Conservation (phyloP, 768 basidiomycete genomes). For the Collybia nuda region DNA sequence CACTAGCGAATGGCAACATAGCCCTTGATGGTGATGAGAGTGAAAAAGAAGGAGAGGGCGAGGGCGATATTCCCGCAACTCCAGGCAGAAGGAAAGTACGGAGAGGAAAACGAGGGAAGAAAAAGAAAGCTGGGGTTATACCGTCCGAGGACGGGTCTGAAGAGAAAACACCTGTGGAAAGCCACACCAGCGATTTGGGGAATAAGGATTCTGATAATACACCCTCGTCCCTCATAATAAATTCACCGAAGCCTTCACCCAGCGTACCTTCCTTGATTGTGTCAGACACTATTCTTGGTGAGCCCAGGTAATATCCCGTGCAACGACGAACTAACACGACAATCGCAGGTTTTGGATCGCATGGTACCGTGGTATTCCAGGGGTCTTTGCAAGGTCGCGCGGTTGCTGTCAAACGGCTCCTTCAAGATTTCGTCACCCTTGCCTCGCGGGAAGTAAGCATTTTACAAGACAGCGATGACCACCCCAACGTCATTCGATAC, state of each 20-base stretch:
- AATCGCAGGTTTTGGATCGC: slow-evolving; percentile 84
- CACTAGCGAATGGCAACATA: slow-evolving; percentile 5
- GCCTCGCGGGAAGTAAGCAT: slow-evolving; percentile 92
- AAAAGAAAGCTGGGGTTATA: slow-evolving; percentile 42
- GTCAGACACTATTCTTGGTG: slow-evolving; percentile 76
- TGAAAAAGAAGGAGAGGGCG: slow-evolving; percentile 24
- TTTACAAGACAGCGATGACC: slow-evolving; percentile 95
- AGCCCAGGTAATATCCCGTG: neutral
- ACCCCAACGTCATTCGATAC: slow-evolving; percentile 97
- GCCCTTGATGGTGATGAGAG: slow-evolving; percentile 50
- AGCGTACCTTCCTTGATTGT: slow-evolving; percentile 58
- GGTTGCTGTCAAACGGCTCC: slow-evolving; percentile 96
- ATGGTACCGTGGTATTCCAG: slow-evolving; percentile 93
- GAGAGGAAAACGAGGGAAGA: slow-evolving; percentile 55
- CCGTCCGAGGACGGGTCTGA: slow-evolving; percentile 37
- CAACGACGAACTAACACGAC: slow-evolving; percentile 4
- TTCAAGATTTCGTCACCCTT: slow-evolving; percentile 94
- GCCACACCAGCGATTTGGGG: neutral
- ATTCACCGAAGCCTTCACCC: slow-evolving; percentile 24
- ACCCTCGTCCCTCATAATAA: slow-evolving; percentile 18
- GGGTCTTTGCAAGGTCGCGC: slow-evolving; percentile 96
- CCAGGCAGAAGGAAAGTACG: slow-evolving; percentile 46
- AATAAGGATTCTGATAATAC: slow-evolving; percentile 8
- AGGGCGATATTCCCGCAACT: slow-evolving; percentile 29
- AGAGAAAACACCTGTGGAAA: slow-evolving; percentile 11